Conservation (phyloP, 78 protist genomes). For the Dictyostelium discoideum region dicty_2.7 NC_007088.5:7472501-7473000, state of each 20-base stretch:
- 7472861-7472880: slow-evolving; percentile 9
- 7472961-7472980: slow-evolving; percentile 56
- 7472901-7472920: slow-evolving; percentile 70
- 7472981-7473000: slow-evolving; percentile 68
- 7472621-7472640: not conserved
- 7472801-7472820: slow-evolving; percentile 73
- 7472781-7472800: not conserved
- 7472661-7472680: not conserved
- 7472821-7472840: slow-evolving; percentile 13
- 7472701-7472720: slow-evolving; percentile 47
- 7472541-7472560: not conserved
- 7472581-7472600: not conserved
- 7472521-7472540: slow-evolving; percentile 14
- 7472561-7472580: not conserved
- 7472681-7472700: not conserved
- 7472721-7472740: slow-evolving; percentile 54
- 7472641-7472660: not conserved
- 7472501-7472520: not conserved
- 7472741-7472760: slow-evolving; percentile 60
- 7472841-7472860: not conserved
- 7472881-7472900: slow-evolving; percentile 74
- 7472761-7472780: not conserved
- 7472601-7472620: not conserved
- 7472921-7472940: slow-evolving; percentile 28
- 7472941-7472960: slow-evolving; percentile 18